Evolutionary conservation across 345 rosid genomes (phyloP).

Genomic region (Draba incana): DNA sequence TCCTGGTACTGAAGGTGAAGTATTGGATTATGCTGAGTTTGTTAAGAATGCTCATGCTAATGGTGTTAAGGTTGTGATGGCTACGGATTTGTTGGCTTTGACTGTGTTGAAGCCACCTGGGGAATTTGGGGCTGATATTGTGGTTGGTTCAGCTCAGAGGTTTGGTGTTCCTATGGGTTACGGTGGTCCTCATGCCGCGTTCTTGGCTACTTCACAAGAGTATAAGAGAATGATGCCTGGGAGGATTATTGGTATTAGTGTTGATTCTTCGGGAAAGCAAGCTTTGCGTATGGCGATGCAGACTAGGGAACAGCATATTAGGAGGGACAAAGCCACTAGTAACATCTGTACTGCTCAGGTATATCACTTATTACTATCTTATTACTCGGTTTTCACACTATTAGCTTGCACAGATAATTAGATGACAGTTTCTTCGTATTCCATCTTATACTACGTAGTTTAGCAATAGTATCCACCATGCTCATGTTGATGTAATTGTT

Average conservation of each 20-base stretch:
- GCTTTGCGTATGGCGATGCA: slow-evolving; percentile 99
- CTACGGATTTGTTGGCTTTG: slow-evolving; percentile 88
- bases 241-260: slow-evolving; percentile 90
- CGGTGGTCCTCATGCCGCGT: slow-evolving; percentile 98
- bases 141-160: slow-evolving; percentile 94
- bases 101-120: slow-evolving; percentile 97
- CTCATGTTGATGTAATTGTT: background rate
- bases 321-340: slow-evolving; percentile 99
- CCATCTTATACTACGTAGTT: too few relatives aligned
- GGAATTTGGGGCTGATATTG: slow-evolving; percentile 93
- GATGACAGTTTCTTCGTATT: background rate
- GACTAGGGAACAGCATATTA: slow-evolving; percentile 97
- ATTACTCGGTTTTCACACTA: background rate
- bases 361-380: slow-evolving; percentile 33
- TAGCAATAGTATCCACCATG: background rate
- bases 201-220: slow-evolving; percentile 97
- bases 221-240: slow-evolving; percentile 99
- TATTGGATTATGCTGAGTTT: slow-evolving; percentile 85
- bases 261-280: slow-evolving; percentile 89
- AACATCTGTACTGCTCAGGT: slow-evolving; percentile 99
- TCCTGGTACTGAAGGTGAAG: slow-evolving; percentile 95
- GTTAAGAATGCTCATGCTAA: slow-evolving; percentile 86
- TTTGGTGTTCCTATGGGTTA: slow-evolving; percentile 99
- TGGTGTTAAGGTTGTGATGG: slow-evolving; percentile 98
- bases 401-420: background rate